A percentile compares a stretch with the other conserved stretches of the same genome.
These are phyloP conservation scores for Solanum chaucha DNA, from an alignment of 257 asterid species.

Conservation along the genomic window DNA sequence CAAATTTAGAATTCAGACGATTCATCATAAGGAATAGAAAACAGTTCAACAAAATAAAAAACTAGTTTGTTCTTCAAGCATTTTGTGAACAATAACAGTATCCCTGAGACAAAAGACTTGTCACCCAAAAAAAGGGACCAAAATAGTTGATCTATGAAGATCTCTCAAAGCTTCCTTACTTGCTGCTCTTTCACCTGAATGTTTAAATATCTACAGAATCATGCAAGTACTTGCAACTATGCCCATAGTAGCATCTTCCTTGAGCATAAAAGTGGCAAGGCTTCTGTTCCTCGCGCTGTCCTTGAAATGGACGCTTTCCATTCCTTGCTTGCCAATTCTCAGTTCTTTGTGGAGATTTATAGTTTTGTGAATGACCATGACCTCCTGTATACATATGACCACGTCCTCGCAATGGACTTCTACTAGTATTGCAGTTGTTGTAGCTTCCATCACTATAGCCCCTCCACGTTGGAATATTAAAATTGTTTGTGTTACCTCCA, in stretches of 20 bases:
- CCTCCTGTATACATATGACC: background rate
- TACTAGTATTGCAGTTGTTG: background rate
- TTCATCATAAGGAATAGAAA: background rate
- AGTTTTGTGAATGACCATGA: background rate
- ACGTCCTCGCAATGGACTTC: background rate
- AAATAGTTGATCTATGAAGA: no score
- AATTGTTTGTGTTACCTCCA: background rate
- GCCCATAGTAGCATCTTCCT: slow-evolving; percentile 64
- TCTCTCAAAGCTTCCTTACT: background rate
- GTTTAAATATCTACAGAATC: background rate
- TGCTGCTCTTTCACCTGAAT: background rate
- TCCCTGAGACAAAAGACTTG: background rate
- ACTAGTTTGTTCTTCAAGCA: background rate
- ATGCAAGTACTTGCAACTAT: slow-evolving; percentile 51
- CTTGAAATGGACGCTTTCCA: slow-evolving; percentile 3
- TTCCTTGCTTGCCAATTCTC: background rate
- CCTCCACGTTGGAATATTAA: background rate
- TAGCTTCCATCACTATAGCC: background rate
- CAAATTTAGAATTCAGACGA: background rate
- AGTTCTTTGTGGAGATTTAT: background rate
- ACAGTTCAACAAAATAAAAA: background rate
- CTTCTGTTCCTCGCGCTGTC: slow-evolving; percentile 10
- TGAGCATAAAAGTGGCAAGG: slow-evolving; percentile 38
- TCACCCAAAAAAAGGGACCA: background rate
- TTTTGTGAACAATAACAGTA: background rate